These are phyloP conservation scores for Fraxinus platypoda DNA, from an alignment of 305 asterid genomes.

Conservation along the genomic window DNA sequence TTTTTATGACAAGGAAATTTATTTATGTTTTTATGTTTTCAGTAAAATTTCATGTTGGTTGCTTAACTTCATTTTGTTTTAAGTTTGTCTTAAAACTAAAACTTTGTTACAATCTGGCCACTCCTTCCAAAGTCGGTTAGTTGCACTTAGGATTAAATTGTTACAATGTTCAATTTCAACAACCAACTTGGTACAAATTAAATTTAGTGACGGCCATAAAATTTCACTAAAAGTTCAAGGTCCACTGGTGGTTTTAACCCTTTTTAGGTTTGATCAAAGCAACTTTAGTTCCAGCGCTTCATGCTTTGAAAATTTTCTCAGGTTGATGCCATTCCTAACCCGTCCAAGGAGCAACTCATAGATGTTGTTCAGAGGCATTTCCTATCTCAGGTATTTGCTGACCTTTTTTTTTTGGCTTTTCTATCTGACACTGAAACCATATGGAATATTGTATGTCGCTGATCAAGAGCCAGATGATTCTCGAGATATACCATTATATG, in stretches of 20 bases:
- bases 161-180: background rate
- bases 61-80: background rate
- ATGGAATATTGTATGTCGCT: background rate
- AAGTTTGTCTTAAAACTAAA: background rate
- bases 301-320: conserved; percentile 8
- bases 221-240: background rate
- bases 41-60: background rate
- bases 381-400: conserved; percentile 62
- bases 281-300: background rate
- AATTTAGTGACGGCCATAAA: background rate
- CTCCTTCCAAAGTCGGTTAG: background rate
- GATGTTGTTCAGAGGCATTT: conserved; percentile 91
- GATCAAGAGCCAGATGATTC: background rate
- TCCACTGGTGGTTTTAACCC: background rate
- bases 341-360: conserved; percentile 77
- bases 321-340: conserved; percentile 79
- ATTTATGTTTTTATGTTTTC: background rate
- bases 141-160: background rate
- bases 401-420: background rate
- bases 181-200: background rate
- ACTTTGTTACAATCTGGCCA: background rate
- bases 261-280: background rate
- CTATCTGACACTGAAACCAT: background rate
- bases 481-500: background rate
- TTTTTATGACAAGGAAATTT: background rate